Conservation (phyloP, 768 basidiomycete genomes). For the Pulveroboletus sp. region DNA sequence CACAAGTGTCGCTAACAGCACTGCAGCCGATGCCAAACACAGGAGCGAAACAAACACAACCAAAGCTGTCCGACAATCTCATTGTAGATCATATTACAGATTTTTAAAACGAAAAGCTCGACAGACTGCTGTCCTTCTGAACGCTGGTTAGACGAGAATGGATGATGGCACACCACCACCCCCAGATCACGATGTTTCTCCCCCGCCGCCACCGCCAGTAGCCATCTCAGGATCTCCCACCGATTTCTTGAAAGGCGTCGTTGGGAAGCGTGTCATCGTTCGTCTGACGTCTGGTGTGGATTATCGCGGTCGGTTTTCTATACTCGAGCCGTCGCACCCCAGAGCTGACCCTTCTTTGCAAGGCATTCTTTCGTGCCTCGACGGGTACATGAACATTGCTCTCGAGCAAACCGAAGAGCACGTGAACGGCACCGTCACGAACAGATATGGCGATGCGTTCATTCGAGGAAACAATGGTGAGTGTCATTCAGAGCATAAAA, state of each 20-base stretch:
- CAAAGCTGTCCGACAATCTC: conserved; percentile 6
- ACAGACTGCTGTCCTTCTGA: not conserved
- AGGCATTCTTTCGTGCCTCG: conserved; percentile 88
- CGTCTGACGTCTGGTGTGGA: conserved; percentile 89
- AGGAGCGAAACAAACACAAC: conserved; percentile 11
- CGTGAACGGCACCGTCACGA: conserved; percentile 81
- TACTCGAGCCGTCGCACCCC: not conserved
- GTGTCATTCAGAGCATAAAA: conserved; percentile 6
- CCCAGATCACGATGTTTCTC: conserved; percentile 36
- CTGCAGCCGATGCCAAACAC: conserved; percentile 10
- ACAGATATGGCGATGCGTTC: conserved; percentile 92
- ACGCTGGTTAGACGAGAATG: conserved; percentile 11
- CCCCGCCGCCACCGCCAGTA: conserved; percentile 47
- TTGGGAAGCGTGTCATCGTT: conserved; percentile 94
- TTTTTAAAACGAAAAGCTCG: not conserved
- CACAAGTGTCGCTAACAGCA: conserved; percentile 2
- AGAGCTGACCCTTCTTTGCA: conserved; percentile 27
- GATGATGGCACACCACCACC: conserved; percentile 33
- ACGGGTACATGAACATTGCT: conserved; percentile 99
- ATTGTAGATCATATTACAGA: not conserved
- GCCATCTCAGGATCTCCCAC: conserved; percentile 75
- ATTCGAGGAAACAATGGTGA: conserved; percentile 90
- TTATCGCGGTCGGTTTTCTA: conserved; percentile 65
- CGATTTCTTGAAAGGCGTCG: conserved; percentile 91
- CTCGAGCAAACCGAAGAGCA: conserved; percentile 97